These are phyloP conservation scores for Calcarisporium arbuscula DNA, from an alignment of 2,329 filamentous ascomycete species.

Conservation along the genomic window DNA sequence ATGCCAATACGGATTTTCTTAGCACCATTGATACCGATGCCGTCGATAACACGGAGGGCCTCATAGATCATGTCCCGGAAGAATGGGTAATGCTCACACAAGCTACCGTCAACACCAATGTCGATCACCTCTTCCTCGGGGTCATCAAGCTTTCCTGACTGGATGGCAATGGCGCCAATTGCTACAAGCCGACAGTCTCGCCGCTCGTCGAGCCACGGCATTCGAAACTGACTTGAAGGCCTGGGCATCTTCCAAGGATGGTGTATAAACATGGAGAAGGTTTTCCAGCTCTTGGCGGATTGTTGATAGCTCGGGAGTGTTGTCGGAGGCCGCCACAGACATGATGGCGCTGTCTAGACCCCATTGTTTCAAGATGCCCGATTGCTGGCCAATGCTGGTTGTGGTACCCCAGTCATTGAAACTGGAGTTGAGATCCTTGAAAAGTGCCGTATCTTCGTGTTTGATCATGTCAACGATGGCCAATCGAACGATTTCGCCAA, in stretches of 20 bases:
- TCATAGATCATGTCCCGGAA: slow-evolving; percentile 87
- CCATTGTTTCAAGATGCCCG: slow-evolving; percentile 72
- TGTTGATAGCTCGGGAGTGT: slow-evolving; percentile 61
- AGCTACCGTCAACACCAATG: slow-evolving; percentile 86
- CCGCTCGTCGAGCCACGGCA: slow-evolving; percentile 82
- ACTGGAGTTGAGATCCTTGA: slow-evolving; percentile 68
- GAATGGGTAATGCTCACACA: slow-evolving; percentile 92
- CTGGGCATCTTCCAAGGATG: slow-evolving; percentile 77
- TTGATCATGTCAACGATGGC: slow-evolving; percentile 67
- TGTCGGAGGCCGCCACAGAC: slow-evolving; percentile 79
- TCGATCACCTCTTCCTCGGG: slow-evolving; percentile 68
- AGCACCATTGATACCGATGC: slow-evolving; percentile 72
- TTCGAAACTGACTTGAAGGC: slow-evolving; percentile 78
- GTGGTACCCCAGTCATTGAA: slow-evolving; percentile 65
- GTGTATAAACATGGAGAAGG: slow-evolving; percentile 67
- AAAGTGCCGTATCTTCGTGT: slow-evolving; percentile 60
- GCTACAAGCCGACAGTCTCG: slow-evolving; percentile 82
- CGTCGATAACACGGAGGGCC: slow-evolving; percentile 67
- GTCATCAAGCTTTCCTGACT: slow-evolving; percentile 64
- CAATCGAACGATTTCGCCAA: slow-evolving; percentile 85
- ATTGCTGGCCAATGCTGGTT: slow-evolving; percentile 59
- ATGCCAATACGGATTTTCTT: slow-evolving; percentile 89
- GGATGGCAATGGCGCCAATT: slow-evolving; percentile 75
- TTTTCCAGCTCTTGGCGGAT: slow-evolving; percentile 74
- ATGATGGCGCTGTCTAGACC: slow-evolving; percentile 87